These are phyloP conservation scores for Calonectria pseudoreteaudii DNA, from an alignment of 2,329 filamentous ascomycete genomes.

Conservation along the genomic window DNA sequence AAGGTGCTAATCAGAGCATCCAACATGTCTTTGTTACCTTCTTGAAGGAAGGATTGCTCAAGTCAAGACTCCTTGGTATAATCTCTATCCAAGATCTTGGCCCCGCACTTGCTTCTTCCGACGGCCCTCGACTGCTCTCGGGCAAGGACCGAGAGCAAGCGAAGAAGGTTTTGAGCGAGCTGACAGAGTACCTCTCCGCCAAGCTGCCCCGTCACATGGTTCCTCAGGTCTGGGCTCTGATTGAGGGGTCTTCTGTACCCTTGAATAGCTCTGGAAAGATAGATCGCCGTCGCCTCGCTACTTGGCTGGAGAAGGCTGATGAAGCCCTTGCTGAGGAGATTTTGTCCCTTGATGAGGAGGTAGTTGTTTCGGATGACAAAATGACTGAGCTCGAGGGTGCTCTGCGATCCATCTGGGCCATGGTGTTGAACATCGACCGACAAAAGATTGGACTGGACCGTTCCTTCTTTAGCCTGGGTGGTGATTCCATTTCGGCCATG, in stretches of 20 bases:
- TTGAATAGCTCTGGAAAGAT: slow-evolving; percentile 36
- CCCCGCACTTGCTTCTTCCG: slow-evolving; percentile 18
- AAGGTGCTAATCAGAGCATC: slow-evolving; percentile 27
- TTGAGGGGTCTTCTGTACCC: slow-evolving; percentile 32
- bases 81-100: slow-evolving; percentile 2
- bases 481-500: slow-evolving; percentile 58
- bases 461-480: slow-evolving; percentile 54
- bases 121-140: not conserved
- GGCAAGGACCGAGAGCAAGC: not conserved
- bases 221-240: slow-evolving; percentile 34
- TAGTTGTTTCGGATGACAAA: not conserved
- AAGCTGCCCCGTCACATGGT: slow-evolving; percentile 38
- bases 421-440: slow-evolving; percentile 33
- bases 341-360: slow-evolving; percentile 13
- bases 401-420: slow-evolving; percentile 31
- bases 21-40: slow-evolving; percentile 39
- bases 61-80: slow-evolving; percentile 23
- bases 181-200: slow-evolving; percentile 26
- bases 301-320: slow-evolving; percentile 32
- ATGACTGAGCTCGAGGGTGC: slow-evolving; percentile 12
- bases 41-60: slow-evolving; percentile 28
- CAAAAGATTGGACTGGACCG: slow-evolving; percentile 35
- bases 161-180: not conserved
- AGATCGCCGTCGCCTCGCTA: slow-evolving; percentile 27
- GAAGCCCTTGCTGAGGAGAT: slow-evolving; percentile 29